phyloP scores from a whole-genome alignment of 768 basidiomycete species.

The Chiua virens region DNA sequence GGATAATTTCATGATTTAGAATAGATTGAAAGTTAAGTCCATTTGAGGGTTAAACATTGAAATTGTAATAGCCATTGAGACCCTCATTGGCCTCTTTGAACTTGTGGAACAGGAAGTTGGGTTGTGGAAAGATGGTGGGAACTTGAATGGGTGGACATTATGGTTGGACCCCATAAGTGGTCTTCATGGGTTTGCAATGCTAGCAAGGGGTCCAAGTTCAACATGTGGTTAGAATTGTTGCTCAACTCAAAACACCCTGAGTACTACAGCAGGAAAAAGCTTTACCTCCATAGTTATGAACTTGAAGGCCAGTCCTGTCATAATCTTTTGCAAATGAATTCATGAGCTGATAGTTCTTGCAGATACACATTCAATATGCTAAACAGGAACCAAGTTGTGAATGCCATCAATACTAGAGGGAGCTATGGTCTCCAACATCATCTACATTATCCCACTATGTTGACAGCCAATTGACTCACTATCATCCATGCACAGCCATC shows the following conservation, averaged over 20 bases:
- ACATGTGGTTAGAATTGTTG: conserved; percentile 52
- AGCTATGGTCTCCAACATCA: too few species aligned
- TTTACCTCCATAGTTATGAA: conserved; percentile 76
- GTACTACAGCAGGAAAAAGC: conserved; percentile 66
- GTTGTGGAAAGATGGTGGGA: conserved; percentile 54
- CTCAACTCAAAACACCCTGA: conserved; percentile 60
- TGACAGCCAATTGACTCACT: too few species aligned
- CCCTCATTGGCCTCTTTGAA: conserved; percentile 54
- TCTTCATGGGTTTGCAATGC: conserved; percentile 56
- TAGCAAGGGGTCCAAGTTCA: conserved; percentile 49
- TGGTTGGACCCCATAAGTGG: conserved; percentile 67
- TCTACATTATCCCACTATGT: too few species aligned
- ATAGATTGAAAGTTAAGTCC: too few species aligned
- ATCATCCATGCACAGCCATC: too few species aligned
- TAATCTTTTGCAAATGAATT: neutral
- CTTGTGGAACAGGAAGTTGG: conserved; percentile 53
- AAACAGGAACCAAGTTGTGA: conserved; percentile 74
- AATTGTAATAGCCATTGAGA: conserved; percentile 50
- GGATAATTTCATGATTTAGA: too few species aligned
- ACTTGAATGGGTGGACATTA: conserved; percentile 62
- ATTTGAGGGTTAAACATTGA: too few species aligned
- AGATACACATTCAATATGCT: conserved; percentile 79
- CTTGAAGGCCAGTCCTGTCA: conserved; percentile 41
- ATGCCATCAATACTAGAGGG: conserved; percentile 68
- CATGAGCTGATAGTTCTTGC: neutral